Percentiles rank a stretch among this genome's conserved stretches.
These are phyloP conservation scores for Lindgomyces ingoldianus DNA, from an alignment of 495 filamentous ascomycete genomes.

Conservation along the genomic window DNA sequence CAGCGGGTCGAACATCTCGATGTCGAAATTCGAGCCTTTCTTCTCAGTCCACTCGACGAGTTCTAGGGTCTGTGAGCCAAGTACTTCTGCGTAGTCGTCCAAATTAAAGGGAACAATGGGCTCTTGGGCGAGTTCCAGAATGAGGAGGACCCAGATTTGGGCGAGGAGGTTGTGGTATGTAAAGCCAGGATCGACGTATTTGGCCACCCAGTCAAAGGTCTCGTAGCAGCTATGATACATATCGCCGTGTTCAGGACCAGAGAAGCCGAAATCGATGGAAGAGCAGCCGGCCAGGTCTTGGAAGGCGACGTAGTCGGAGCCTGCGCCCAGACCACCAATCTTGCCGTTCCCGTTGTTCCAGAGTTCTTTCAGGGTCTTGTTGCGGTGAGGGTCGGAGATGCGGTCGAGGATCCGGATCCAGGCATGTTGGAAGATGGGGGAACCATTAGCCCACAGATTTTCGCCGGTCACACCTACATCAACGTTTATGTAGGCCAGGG, in stretches of 20 bases:
- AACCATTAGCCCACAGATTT: conserved; percentile 72
- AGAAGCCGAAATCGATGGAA: conserved; percentile 83
- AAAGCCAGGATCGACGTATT: conserved; percentile 77
- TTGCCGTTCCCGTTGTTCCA: conserved; percentile 69
- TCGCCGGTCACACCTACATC: conserved; percentile 78
- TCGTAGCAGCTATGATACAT: conserved; percentile 88
- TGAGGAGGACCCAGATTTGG: conserved; percentile 77
- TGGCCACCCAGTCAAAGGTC: conserved; percentile 81
- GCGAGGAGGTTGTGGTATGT: conserved; percentile 76
- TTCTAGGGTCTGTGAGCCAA: conserved; percentile 63
- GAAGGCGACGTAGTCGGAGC: conserved; percentile 89
- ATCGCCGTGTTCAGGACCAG: conserved; percentile 56
- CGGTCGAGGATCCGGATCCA: conserved; percentile 72
- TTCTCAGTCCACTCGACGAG: conserved; percentile 59
- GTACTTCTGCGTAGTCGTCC: conserved; percentile 66
- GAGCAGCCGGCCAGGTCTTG: conserved; percentile 92
- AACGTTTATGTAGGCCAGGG: conserved; percentile 87
- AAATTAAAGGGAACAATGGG: conserved; percentile 84
- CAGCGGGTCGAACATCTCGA: conserved; percentile 53
- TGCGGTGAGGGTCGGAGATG: conserved; percentile 68
- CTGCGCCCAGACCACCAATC: conserved; percentile 68
- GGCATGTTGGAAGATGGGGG: conserved; percentile 72
- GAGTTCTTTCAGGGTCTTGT: conserved; percentile 69
- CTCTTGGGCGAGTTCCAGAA: conserved; percentile 79
- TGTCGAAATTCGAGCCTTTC: conserved; percentile 53